Evolutionary conservation across 1,284 basidiomycete species (phyloP).

Genomic region (Leccinum subrobustum): DNA sequence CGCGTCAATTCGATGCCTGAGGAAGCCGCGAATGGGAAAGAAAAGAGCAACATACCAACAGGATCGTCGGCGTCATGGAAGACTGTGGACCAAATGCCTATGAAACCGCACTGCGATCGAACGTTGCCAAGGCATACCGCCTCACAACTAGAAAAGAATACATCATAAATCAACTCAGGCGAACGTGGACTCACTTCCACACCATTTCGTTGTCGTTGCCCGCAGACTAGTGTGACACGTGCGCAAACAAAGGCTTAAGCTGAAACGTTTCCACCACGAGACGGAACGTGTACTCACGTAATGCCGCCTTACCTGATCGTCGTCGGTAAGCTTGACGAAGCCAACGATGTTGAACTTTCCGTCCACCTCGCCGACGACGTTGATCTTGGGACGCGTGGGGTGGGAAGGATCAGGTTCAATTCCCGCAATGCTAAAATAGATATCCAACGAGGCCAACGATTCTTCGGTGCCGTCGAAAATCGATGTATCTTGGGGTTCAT

Average conservation of each 20-base stretch:
- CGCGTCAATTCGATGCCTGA: not conserved
- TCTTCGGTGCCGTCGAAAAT: slow-evolving; percentile 54
- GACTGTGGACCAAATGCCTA: slow-evolving; percentile 69
- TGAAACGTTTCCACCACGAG: not conserved
- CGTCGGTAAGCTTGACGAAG: slow-evolving; percentile 52
- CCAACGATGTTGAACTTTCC: slow-evolving; percentile 49
- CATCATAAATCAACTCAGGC: not conserved
- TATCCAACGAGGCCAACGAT: slow-evolving; percentile 46
- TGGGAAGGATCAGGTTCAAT: slow-evolving; percentile 45
- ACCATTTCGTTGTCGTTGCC: slow-evolving; percentile 57
- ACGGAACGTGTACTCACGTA: slow-evolving; percentile 45
- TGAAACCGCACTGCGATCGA: slow-evolving; percentile 56
- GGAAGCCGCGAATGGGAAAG: not conserved
- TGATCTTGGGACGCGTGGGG: slow-evolving; percentile 52
- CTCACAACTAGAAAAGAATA: slow-evolving; percentile 46
- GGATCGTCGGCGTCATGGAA: slow-evolving; percentile 60
- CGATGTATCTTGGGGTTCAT: slow-evolving; percentile 39
- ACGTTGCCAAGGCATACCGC: slow-evolving; percentile 63
- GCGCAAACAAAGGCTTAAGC: not conserved
- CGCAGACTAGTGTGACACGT: slow-evolving; percentile 40
- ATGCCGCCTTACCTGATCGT: slow-evolving; percentile 59
- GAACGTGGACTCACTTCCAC: slow-evolving; percentile 50
- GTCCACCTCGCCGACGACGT: slow-evolving; percentile 51
- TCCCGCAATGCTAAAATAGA: slow-evolving; percentile 45
- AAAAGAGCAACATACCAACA: slow-evolving; percentile 41